A percentile compares a stretch with the other conserved stretches of the same genome.
Conservation (phyloP, 371 early-diverging fungal species). For the Batkoa obscura region DNA sequence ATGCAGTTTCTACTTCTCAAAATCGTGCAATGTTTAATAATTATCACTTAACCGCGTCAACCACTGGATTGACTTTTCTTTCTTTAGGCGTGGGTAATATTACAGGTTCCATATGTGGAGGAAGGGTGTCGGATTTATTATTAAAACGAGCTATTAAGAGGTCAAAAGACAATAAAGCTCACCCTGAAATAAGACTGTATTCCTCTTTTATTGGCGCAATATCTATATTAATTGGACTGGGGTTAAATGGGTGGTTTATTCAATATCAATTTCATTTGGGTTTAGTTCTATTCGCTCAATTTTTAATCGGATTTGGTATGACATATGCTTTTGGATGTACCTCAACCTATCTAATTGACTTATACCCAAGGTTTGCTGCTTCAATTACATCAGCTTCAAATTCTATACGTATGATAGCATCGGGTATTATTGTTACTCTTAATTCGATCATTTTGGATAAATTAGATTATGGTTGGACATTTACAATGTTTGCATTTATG, state of each 20-base stretch:
- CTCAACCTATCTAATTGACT: slow-evolving; percentile 7
- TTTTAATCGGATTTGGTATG: not conserved
- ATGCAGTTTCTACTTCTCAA: slow-evolving; percentile 20
- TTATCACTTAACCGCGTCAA: slow-evolving; percentile 17
- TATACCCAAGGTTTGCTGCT: not conserved
- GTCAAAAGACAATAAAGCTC: not conserved
- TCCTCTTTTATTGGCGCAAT: slow-evolving; percentile 20
- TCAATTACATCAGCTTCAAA: not conserved
- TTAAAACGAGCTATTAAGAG: slow-evolving; percentile 3
- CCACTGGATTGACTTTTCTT: slow-evolving; percentile 20
- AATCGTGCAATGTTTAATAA: slow-evolving; percentile 14
- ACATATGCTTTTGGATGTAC: not conserved
- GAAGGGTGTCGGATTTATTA: slow-evolving; percentile 15
- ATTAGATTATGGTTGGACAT: not conserved
- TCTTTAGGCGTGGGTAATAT: slow-evolving; percentile 25
- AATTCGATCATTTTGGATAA: not conserved
- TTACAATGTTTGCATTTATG: not conserved
- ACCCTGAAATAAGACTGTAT: slow-evolving; percentile 15
- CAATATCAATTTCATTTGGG: slow-evolving; percentile 10
- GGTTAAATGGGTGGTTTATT: slow-evolving; percentile 22
- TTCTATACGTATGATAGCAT: not conserved
- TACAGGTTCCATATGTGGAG: slow-evolving; percentile 20
- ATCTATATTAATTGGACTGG: slow-evolving; percentile 15
- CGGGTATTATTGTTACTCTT: not conserved
- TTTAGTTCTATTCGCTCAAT: not conserved